Conservation (phyloP, 2,329 filamentous ascomycete species). For the Pyrenochaeta sp. region DNA sequence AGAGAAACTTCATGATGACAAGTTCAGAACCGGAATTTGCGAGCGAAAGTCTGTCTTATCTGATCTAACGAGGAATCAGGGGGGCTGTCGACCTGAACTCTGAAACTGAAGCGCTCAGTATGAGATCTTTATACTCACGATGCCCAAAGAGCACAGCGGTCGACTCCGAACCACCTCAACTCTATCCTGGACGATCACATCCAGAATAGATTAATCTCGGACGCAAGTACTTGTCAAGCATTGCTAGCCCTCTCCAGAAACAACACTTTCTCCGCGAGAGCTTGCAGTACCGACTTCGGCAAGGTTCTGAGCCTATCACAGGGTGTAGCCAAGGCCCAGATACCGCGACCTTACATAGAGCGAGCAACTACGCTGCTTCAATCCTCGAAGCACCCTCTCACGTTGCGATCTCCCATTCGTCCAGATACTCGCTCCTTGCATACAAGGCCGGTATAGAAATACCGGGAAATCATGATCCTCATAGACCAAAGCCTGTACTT, state of each 20-base stretch:
- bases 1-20: slow-evolving; percentile 29
- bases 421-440: neutral
- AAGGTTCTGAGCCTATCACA: slow-evolving; percentile 10
- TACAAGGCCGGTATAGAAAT: slow-evolving; percentile 4
- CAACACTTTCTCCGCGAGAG: slow-evolving; percentile 18
- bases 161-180: slow-evolving; percentile 21
- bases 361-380: slow-evolving; percentile 5
- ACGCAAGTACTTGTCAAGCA: neutral
- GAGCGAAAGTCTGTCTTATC: slow-evolving; percentile 18
- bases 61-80: slow-evolving; percentile 12
- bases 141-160: slow-evolving; percentile 12
- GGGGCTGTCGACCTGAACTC: slow-evolving; percentile 12
- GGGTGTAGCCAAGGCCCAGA: slow-evolving; percentile 1
- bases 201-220: slow-evolving; percentile 23
- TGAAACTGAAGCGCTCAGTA: neutral
- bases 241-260: slow-evolving; percentile 19
- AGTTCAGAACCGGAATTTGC: neutral
- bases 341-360: slow-evolving; percentile 5
- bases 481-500: slow-evolving; percentile 1
- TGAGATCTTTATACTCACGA: slow-evolving; percentile 12
- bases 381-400: slow-evolving; percentile 19
- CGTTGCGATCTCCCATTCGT: slow-evolving; percentile 22
- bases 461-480: slow-evolving; percentile 14
- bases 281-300: neutral
- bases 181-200: slow-evolving; percentile 20